These are phyloP conservation scores for Heliamphora pulchella DNA, from an alignment of 179 eudicot genomes.

Conservation along the genomic window DNA sequence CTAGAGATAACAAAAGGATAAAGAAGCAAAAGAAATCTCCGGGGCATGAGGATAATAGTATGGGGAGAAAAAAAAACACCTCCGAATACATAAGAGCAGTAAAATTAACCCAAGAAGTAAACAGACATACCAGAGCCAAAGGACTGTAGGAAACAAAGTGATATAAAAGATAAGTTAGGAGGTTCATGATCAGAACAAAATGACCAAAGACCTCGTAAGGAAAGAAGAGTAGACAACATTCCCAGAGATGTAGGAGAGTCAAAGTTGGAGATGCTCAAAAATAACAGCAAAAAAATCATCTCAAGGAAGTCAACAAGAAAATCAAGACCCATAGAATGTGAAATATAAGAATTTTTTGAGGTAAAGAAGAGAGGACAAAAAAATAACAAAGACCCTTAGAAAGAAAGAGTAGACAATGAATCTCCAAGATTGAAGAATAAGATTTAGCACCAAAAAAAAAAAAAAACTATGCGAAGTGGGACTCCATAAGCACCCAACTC, in stretches of 20 bases:
- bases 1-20: not conserved
- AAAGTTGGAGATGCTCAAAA: not conserved
- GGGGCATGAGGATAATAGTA: not conserved
- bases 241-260: not conserved
- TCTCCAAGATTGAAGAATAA: not conserved
- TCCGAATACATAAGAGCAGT: not conserved
- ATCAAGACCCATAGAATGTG: not conserved
- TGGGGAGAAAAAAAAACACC: not conserved
- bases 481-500: not conserved
- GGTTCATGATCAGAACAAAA: not conserved
- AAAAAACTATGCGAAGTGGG: not conserved
- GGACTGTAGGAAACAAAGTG: not conserved
- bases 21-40: not conserved
- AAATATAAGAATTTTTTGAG: not conserved
- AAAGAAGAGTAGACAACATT: not conserved
- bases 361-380: not conserved
- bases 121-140: not conserved
- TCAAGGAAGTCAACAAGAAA: slow-evolving; percentile 7
- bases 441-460: not conserved
- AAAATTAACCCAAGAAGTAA: slow-evolving; percentile 6
- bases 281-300: not conserved
- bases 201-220: not conserved
- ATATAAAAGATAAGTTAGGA: not conserved
- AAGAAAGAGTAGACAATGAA: not conserved
- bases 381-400: not conserved